Conservation (phyloP, 2,329 filamentous ascomycete genomes). For the Lecanicillium sp. region DNA sequence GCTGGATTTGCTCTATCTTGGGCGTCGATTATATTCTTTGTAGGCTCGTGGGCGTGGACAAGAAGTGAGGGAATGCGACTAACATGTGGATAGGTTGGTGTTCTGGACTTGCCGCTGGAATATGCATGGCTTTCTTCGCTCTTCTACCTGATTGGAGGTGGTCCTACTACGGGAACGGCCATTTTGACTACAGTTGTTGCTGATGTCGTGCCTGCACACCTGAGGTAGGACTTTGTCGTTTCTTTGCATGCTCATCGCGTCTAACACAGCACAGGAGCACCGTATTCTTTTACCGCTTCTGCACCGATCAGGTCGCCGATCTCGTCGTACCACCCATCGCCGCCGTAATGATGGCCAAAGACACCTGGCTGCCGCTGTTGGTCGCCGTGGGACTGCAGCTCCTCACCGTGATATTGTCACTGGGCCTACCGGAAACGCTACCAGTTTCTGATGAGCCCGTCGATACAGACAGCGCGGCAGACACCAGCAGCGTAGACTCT, state of each 20-base stretch:
- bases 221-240: no score
- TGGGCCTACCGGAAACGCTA: neutral
- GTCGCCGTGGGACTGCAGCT: neutral
- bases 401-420: neutral
- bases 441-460: neutral
- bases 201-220: neutral
- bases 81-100: neutral
- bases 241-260: no score
- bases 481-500: no score
- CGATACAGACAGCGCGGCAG: neutral
- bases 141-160: neutral
- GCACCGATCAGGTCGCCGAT: neutral
- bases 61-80: neutral
- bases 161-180: neutral
- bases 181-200: neutral
- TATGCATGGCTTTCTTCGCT: neutral
- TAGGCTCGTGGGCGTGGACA: neutral
- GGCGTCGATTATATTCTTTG: neutral
- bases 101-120: neutral
- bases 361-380: neutral
- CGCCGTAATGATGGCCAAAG: neutral
- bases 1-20: neutral
- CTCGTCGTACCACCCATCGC: neutral
- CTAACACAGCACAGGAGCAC: neutral
- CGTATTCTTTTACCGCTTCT: neutral